phyloP scores from a whole-genome alignment of 345 rosid genomes.

The Citropsis articulata region DNA sequence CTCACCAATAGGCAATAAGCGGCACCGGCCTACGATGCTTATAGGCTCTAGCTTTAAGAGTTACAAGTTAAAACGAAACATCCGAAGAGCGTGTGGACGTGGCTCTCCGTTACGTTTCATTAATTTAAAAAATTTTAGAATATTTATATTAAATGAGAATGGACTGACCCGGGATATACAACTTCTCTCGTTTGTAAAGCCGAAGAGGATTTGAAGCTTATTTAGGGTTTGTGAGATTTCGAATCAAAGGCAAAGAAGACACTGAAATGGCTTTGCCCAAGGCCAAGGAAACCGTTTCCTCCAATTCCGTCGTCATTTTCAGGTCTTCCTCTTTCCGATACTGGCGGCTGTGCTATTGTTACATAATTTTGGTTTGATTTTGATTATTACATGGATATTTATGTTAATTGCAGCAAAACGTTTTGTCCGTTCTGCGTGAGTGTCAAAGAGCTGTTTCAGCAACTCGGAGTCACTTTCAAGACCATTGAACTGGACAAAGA shows the following conservation, averaged over 20 bases:
- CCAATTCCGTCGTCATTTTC: conserved; percentile 71
- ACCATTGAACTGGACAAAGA: conserved; percentile 60
- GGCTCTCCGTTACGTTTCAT: not conserved
- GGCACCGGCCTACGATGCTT: too few relatives aligned
- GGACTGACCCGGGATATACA: too few relatives aligned
- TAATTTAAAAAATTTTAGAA: too few relatives aligned
- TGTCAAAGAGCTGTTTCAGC: conserved; percentile 64
- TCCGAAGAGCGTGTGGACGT: not conserved
- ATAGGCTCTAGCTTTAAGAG: too few relatives aligned
- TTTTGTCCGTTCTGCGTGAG: conserved; percentile 60
- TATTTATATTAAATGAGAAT: too few relatives aligned
- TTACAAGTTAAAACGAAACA: too few relatives aligned
- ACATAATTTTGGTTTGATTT: not conserved
- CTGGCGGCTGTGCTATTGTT: not conserved
- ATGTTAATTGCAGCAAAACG: conserved; percentile 48
- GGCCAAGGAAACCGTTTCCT: conserved; percentile 56
- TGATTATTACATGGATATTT: not conserved
- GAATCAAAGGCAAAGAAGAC: not conserved
- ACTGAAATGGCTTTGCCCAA: conserved; percentile 49
- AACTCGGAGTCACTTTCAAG: conserved; percentile 50
- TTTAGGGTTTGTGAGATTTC: conserved; percentile 1
- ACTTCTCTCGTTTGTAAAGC: too few relatives aligned
- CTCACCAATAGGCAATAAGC: too few relatives aligned
- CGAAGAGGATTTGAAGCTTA: not conserved
- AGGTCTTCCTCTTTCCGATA: conserved; percentile 30